Percentiles rank a stretch among this genome's conserved stretches.
phyloP scores from a whole-genome alignment of 2,329 filamentous ascomycete species.

The Sclerotinia subarctica region DNA sequence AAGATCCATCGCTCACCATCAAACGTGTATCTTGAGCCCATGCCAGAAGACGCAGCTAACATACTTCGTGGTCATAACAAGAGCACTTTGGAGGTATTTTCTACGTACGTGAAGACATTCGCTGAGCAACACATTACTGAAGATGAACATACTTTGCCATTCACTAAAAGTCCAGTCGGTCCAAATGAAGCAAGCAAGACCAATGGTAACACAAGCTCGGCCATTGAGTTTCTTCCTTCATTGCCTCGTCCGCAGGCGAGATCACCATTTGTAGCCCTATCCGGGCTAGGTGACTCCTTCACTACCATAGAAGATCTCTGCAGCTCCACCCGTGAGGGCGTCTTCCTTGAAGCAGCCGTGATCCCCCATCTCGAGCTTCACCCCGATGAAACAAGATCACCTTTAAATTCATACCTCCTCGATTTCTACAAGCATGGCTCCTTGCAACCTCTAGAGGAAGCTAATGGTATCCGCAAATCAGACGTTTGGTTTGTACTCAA shows the following conservation, averaged over 20 bases:
- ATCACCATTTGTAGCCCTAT: constrained; percentile 70
- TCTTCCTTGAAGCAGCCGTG: constrained; percentile 72
- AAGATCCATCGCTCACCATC: constrained; percentile 58
- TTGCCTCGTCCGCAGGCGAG: constrained; percentile 49
- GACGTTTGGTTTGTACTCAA: constrained; percentile 73
- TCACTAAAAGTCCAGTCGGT: constrained; percentile 34
- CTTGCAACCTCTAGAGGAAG: constrained; percentile 54
- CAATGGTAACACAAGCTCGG: constrained; percentile 23
- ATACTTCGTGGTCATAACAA: constrained; percentile 62
- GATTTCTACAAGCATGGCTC: constrained; percentile 77
- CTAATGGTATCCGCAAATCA: constrained; percentile 63
- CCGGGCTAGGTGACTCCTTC: constrained; percentile 64
- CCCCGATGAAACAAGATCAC: constrained; percentile 49
- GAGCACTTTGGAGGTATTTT: constrained; percentile 60
- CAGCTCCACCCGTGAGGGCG: constrained; percentile 58
- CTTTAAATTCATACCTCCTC: constrained; percentile 66
- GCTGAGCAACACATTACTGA: constrained; percentile 55
- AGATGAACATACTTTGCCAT: constrained; percentile 34
- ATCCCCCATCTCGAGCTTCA: constrained; percentile 66
- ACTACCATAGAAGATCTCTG: constrained; percentile 65
- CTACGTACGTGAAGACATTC: constrained; percentile 66
- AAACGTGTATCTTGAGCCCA: constrained; percentile 59
- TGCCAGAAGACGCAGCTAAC: constrained; percentile 55
- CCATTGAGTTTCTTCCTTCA: constrained; percentile 29
- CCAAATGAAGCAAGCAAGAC: not conserved